A percentile compares a stretch with the other conserved stretches of the same genome.
Evolutionary conservation across 257 asterid species (phyloP).

Genomic region (Solanum sejunctum): DNA sequence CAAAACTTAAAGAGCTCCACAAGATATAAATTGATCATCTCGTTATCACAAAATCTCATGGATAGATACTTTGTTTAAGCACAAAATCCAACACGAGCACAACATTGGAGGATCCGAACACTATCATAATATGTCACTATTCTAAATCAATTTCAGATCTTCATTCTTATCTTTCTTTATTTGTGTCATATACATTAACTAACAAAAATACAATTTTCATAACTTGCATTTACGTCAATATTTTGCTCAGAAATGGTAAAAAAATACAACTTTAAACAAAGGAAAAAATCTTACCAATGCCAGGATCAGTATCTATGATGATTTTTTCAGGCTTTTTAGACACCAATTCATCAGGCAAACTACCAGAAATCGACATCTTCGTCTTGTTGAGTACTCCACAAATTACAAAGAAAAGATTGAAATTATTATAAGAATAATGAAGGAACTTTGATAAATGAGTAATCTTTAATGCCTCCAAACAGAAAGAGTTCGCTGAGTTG

Average conservation of each 20-base stretch:
- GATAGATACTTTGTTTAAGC: not conserved
- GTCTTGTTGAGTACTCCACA: not conserved
- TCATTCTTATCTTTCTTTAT: not conserved
- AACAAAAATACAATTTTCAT: too few relatives aligned
- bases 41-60: not conserved
- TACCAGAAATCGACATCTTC: not conserved
- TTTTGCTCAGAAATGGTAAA: not conserved
- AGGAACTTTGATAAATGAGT: not conserved
- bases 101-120: too few relatives aligned
- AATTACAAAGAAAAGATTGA: not conserved
- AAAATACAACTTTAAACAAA: not conserved
- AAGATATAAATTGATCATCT: not conserved
- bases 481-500: not conserved
- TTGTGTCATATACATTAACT: not conserved
- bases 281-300: conserved; percentile 14
- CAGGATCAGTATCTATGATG: conserved; percentile 40
- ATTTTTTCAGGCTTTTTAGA: conserved; percentile 1
- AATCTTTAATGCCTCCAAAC: not conserved
- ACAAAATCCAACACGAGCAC: not conserved
- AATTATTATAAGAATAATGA: not conserved
- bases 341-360: not conserved
- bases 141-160: not conserved
- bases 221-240: not conserved
- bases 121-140: not conserved
- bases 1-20: not conserved